Conservation (phyloP, 768 basidiomycete genomes). For the Krasilnikovozyma curviuscula region DNA sequence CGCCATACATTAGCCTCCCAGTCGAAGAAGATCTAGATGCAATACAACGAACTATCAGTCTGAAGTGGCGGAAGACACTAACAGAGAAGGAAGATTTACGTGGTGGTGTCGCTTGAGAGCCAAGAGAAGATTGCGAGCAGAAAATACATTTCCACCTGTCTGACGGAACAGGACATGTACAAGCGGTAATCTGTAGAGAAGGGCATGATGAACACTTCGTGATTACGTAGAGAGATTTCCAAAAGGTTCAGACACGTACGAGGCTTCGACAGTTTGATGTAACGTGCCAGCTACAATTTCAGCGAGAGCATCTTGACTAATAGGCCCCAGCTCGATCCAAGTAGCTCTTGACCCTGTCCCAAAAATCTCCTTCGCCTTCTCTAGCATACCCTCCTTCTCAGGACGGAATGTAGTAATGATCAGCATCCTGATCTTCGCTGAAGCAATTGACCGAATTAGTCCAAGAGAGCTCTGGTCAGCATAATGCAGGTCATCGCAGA, state of each 20-base stretch:
- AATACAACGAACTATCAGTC: not conserved
- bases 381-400: not conserved
- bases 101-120: conserved; percentile 45
- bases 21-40: conserved; percentile 40
- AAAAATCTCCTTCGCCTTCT: conserved; percentile 40
- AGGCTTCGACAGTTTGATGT: too few species aligned
- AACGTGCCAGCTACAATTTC: too few species aligned
- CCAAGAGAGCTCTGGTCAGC: conserved; percentile 55
- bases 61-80: not conserved
- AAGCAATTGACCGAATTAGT: conserved; percentile 43
- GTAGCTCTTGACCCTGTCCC: conserved; percentile 39
- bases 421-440: conserved; percentile 47
- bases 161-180: not conserved
- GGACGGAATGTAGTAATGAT: conserved; percentile 29
- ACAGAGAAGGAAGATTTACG: conserved; percentile 29
- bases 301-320: conserved; percentile 42
- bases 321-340: conserved; percentile 40
- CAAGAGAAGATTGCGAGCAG: conserved; percentile 42
- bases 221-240: not conserved
- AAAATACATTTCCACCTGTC: conserved; percentile 50
- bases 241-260: too few species aligned
- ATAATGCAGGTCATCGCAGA: conserved; percentile 55
- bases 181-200: not conserved
- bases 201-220: not conserved
- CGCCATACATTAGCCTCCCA: conserved; percentile 49